These are phyloP conservation scores for Phytophthora sojae DNA, from an alignment of 352 stramenopile species.

Conservation along the genomic window DNA sequence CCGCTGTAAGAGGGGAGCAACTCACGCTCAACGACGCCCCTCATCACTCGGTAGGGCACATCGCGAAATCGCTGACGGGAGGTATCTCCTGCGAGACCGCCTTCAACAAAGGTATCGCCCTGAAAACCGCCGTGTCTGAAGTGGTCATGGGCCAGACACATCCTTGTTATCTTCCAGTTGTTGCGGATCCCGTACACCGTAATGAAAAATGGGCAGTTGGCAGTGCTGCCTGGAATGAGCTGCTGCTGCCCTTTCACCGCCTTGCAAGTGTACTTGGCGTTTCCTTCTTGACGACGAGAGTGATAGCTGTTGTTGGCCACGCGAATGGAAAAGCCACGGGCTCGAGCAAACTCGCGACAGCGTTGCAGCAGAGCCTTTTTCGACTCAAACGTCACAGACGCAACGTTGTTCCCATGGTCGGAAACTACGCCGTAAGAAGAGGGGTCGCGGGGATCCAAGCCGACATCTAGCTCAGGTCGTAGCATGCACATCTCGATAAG, in stretches of 20 bases:
- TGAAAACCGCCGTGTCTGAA: neutral
- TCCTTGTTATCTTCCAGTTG: neutral
- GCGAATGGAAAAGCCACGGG: too few relatives aligned
- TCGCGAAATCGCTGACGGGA: neutral
- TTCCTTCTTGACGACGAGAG: neutral
- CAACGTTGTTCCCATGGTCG: too few relatives aligned
- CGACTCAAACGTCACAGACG: too few relatives aligned
- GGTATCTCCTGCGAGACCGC: neutral
- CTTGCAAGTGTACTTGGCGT: neutral
- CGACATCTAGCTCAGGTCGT: too few relatives aligned
- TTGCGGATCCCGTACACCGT: neutral
- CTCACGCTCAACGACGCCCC: neutral
- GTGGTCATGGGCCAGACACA: neutral
- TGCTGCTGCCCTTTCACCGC: neutral
- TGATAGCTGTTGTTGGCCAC: too few relatives aligned
- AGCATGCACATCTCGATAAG: too few relatives aligned
- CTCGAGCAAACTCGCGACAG: too few relatives aligned
- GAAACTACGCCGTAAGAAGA: too few relatives aligned
- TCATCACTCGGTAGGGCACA: neutral
- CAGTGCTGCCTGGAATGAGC: neutral
- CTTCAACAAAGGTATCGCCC: neutral
- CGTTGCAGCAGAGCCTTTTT: too few relatives aligned
- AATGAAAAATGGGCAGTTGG: neutral
- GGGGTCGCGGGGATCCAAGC: too few relatives aligned
- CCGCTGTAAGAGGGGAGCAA: neutral